Base-by-base conservation (phyloP, 345 rosid genomes). In the Clausena lansium region DNA sequence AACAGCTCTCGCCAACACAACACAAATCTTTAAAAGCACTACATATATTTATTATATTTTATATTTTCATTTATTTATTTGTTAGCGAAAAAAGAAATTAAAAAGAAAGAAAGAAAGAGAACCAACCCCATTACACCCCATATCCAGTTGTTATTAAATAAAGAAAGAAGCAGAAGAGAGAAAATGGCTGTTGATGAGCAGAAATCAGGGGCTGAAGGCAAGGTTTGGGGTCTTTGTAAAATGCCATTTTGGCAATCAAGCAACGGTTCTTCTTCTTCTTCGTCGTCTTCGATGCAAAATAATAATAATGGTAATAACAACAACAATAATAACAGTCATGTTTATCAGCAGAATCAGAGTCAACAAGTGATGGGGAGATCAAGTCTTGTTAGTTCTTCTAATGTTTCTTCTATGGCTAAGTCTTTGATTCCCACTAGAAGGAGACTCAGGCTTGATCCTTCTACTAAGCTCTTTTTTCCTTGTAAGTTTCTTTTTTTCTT, bases 361-460 rank as follows among this genome's bases (percentile, higher is more conserved):
- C 71, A 72, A 59, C 88, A 87, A 69, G 27, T 80, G 32, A 81
- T 61, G 24, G 83, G 74, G 63, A 66, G 84, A 70, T 84, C 90
- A 28, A 67, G 14, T 60, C 59, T 65, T 60, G 62, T 61, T 67
- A 78, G 73, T 59, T 73, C 89, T 41, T 70, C 90, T 19, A 83
- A 59, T 58, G 82, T 92, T 73, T 87, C 90, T 38, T 79, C 90
- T 64, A 79, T 92, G 67, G 90, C 97, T 22, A 90, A 83, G 86
- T 89, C 91, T 38, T 75, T 92, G 77, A 78, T 92, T 84, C 97
- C 97, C 14, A 80, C 94, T 38, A 76, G 93, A 67, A 86, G 97
- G 68, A 83, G 89, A 55, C 94, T 92, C 81, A 88, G 86, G 76
- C 97, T 92, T 76, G 94, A 92, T 83, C 97, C 97, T 83, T 69